Evolutionary conservation across 805 yeast genomes (phyloP).

Genomic region (Komagataella pastoris): DNA sequence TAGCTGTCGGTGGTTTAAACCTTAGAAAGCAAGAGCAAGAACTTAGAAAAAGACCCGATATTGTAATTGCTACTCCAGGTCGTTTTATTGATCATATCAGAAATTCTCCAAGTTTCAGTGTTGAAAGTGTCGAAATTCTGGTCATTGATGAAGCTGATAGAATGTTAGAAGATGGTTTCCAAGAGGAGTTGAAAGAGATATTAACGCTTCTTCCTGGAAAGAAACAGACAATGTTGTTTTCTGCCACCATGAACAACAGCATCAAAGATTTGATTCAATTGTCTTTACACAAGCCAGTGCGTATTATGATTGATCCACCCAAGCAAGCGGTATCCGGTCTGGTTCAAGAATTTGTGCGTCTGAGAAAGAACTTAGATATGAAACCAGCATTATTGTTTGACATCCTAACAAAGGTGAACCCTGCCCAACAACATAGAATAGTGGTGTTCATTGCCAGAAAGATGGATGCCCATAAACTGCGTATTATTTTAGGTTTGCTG

Average conservation of each 20-base stretch:
- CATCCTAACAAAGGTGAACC: conserved; percentile 54
- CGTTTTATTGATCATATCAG: conserved; percentile 94
- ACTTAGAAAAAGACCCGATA: conserved; percentile 83
- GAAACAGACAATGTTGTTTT: conserved; percentile 87
- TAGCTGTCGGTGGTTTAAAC: conserved; percentile 97
- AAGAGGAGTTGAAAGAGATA: conserved; percentile 85
- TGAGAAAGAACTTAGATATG: conserved; percentile 74
- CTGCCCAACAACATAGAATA: conserved; percentile 49
- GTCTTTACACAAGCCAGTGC: conserved; percentile 80
- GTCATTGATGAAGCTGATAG: conserved; percentile 98
- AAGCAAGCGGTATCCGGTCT: conserved; percentile 87
- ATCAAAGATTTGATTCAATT: conserved; percentile 81
- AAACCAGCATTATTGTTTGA: conserved; percentile 76
- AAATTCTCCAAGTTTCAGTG: conserved; percentile 85
- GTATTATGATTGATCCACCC: conserved; percentile 94
- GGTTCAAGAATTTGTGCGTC: conserved; percentile 87
- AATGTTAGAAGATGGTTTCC: conserved; percentile 99
- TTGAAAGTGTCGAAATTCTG: conserved; percentile 82
- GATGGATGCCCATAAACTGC: conserved; percentile 76
- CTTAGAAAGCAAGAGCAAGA: conserved; percentile 93
- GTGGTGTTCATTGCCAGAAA: conserved; percentile 90
- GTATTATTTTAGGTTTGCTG: conserved; percentile 61
- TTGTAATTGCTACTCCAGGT: conserved; percentile 98
- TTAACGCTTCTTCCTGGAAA: conserved; percentile 76
- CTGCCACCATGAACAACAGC: conserved; percentile 96